Percentiles rank a stretch among this genome's conserved stretches.
These are phyloP conservation scores for Fomitopsis betulina DNA, from an alignment of 1,284 basidiomycete genomes.

Conservation along the genomic window DNA sequence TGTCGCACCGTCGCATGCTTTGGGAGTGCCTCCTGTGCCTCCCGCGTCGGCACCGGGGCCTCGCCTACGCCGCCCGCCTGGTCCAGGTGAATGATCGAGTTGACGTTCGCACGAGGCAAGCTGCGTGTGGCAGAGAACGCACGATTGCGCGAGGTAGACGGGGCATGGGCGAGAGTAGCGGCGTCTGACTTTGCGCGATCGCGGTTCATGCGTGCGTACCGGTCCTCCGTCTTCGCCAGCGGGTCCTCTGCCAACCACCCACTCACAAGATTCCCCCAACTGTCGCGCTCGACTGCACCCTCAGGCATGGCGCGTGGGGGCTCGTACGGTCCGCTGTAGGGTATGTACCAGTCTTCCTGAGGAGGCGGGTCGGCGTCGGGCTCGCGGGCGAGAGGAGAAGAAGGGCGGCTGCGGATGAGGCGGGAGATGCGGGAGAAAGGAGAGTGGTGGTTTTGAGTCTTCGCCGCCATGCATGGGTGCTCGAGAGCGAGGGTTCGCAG, in stretches of 20 bases:
- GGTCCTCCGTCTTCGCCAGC: neutral
- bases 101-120: constrained; percentile 25
- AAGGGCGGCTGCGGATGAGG: constrained; percentile 19
- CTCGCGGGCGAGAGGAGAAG: constrained; percentile 17
- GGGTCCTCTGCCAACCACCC: constrained; percentile 31
- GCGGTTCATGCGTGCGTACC: constrained; percentile 15
- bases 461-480: constrained; percentile 17
- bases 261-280: constrained; percentile 44
- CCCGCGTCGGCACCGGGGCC: constrained; percentile 41
- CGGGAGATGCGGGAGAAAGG: constrained; percentile 34
- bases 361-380: constrained; percentile 9
- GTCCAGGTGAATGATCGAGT: constrained; percentile 39
- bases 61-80: constrained; percentile 54
- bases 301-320: constrained; percentile 26
- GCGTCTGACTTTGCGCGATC: constrained; percentile 23
- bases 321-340: constrained; percentile 59
- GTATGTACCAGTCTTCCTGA: constrained; percentile 57
- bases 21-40: constrained; percentile 20
- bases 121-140: constrained; percentile 1
- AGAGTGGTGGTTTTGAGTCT: constrained; percentile 22
- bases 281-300: constrained; percentile 35
- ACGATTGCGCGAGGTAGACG: constrained; percentile 6
- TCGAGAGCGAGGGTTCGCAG: neutral
- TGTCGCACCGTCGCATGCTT: constrained; percentile 29
- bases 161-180: constrained; percentile 16